These are phyloP conservation scores for Rhinocladiella similis DNA, from an alignment of 2,329 filamentous ascomycete species.

Conservation along the genomic window DNA sequence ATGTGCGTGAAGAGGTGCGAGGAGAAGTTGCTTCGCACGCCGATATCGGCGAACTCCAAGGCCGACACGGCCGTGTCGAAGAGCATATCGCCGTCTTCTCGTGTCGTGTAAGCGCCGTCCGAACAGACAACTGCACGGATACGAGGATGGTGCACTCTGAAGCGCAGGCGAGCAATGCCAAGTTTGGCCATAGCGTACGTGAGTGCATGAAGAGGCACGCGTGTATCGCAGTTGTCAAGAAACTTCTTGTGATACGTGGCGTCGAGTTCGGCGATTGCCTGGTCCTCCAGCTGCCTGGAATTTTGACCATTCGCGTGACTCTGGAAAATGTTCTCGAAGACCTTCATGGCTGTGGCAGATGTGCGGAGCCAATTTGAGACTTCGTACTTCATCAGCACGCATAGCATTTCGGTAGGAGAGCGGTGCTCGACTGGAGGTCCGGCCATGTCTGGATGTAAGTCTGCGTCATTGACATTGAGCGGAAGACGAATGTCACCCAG, in stretches of 20 bases:
- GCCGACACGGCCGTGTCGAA: slow-evolving; percentile 8
- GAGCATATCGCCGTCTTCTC: slow-evolving; percentile 14
- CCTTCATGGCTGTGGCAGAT: not conserved
- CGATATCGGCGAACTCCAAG: slow-evolving; percentile 9
- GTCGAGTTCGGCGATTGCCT: slow-evolving; percentile 9
- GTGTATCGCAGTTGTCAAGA: slow-evolving; percentile 13
- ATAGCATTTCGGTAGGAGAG: slow-evolving; percentile 35
- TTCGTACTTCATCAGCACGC: slow-evolving; percentile 11
- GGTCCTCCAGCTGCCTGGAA: slow-evolving; percentile 9
- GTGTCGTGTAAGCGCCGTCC: slow-evolving; percentile 5
- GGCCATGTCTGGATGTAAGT: slow-evolving; percentile 28
- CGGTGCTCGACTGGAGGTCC: slow-evolving; percentile 19
- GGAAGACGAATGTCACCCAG: not conserved
- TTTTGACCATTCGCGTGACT: not conserved
- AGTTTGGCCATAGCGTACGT: slow-evolving; percentile 12
- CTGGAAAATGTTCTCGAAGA: slow-evolving; percentile 8
- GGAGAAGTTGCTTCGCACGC: slow-evolving; percentile 11
- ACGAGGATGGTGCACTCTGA: slow-evolving; percentile 15
- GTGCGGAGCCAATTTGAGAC: slow-evolving; percentile 5
- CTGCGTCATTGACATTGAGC: slow-evolving; percentile 23
- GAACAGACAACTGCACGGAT: slow-evolving; percentile 6
- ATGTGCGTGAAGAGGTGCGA: slow-evolving; percentile 16
- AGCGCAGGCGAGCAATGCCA: slow-evolving; percentile 12
- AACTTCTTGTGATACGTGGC: slow-evolving; percentile 12
- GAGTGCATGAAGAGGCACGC: slow-evolving; percentile 15